Evolutionary conservation across 2,329 filamentous ascomycete species (phyloP), one percentile per base, ranked within the genome.

Genomic region (Cordyceps pruinosa): DNA sequence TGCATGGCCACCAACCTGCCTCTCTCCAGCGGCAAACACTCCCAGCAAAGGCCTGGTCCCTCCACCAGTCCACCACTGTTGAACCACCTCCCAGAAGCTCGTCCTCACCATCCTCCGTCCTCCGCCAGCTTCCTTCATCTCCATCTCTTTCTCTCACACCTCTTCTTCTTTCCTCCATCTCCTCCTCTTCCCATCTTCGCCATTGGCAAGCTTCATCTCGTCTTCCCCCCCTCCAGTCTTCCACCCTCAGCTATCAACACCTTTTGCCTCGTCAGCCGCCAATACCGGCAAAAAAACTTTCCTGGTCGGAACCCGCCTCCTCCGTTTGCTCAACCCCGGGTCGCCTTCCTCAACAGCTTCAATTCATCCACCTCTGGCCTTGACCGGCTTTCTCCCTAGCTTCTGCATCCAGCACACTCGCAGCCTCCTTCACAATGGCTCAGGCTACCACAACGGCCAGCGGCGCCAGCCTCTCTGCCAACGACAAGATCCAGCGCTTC

Each of bases 401-500:
- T 56, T 51, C 42, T 41, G 59, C 42, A 58, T 56, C 60, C 57
- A 35, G 60, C 26, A 35, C 35, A 49, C 44, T 42, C 35, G 56
- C 56, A 59, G 57, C 37, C 47, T 58, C 61, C 56, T 61, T 69
- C 72, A 76, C 69, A 69, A 87, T 87, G 80, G 75, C 82, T 74
- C 62, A 62, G 62, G 73, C 77, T 63, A 69, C 77, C 66, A 67
- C 76, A 62, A 76, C 74, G 67, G 73, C 75, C 69, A 73, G 74
- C 68, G 78, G 77, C 66, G 76, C 76, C 68, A 74, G 73, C 63
- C 71, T 81, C 63, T 90, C 88, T 72, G 92, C 90, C 75, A 97
- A 99, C 82, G 94, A 99, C 82, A 97, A 97, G 81, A 97, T 99
- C 78, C 88, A 89, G 76, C 91, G 94, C 68, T 99, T 99, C 76